phyloP scores from a whole-genome alignment of 768 basidiomycete species.

The Boletus pseudopeckii region DNA sequence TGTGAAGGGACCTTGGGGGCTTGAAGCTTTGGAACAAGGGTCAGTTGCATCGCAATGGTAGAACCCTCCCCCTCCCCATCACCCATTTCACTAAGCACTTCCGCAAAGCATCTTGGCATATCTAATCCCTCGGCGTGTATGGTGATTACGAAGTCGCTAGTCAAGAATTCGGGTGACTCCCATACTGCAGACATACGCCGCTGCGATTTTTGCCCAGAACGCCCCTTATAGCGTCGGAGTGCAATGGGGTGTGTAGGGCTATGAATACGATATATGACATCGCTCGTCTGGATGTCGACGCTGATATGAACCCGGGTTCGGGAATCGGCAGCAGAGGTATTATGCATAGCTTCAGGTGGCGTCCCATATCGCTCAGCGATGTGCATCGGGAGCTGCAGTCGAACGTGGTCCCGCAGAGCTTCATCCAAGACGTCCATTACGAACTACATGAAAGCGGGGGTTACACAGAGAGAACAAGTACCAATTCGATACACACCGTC shows the following conservation, averaged over 20 bases:
- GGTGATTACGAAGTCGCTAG: constrained; percentile 49
- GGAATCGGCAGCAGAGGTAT: constrained; percentile 27
- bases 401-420: constrained; percentile 43
- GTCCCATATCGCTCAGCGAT: constrained; percentile 53
- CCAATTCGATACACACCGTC: constrained; percentile 34
- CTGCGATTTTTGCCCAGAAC: constrained; percentile 33
- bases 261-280: constrained; percentile 36
- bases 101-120: constrained; percentile 54
- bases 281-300: constrained; percentile 49
- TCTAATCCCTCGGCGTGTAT: constrained; percentile 50
- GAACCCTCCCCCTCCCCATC: constrained; percentile 1
- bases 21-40: constrained; percentile 50
- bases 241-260: constrained; percentile 46
- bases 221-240: constrained; percentile 34
- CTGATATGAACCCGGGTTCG: constrained; percentile 39
- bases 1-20: constrained; percentile 42
- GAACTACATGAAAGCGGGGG: constrained; percentile 33
- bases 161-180: constrained; percentile 41
- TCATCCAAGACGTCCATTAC: constrained; percentile 53
- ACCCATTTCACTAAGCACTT: constrained; percentile 30
- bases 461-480: not conserved
- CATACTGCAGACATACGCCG: constrained; percentile 40
- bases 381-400: constrained; percentile 51
- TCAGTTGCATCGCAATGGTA: constrained; percentile 50
- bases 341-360: constrained; percentile 37